These are phyloP conservation scores for Kodamaea lidongshanica DNA, from an alignment of 805 yeast genomes.

Conservation along the genomic window DNA sequence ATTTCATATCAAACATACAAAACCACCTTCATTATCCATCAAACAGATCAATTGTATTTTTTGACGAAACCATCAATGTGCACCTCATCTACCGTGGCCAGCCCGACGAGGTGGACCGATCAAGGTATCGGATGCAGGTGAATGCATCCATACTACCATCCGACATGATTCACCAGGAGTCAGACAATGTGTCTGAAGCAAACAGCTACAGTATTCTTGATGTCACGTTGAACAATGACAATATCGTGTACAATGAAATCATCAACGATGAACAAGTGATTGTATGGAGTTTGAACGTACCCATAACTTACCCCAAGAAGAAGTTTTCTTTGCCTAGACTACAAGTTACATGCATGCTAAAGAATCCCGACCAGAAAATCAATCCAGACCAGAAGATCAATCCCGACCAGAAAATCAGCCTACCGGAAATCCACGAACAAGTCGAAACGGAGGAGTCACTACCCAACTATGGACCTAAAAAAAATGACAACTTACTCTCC, in stretches of 20 bases:
- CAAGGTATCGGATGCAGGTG: conserved; percentile 11
- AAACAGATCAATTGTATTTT: conserved; percentile 20
- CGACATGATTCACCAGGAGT: conserved; percentile 9
- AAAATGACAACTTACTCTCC: conserved; percentile 11
- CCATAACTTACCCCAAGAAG: conserved; percentile 27
- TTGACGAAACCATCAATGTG: conserved; percentile 27
- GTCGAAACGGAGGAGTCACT: conserved; percentile 7
- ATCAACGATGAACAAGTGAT: conserved; percentile 7
- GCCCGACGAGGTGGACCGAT: conserved; percentile 5
- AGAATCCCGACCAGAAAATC: conserved; percentile 7
- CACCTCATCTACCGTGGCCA: conserved; percentile 17
- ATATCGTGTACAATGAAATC: conserved; percentile 10
- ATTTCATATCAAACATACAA: conserved; percentile 1
- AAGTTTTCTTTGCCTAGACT: conserved; percentile 23
- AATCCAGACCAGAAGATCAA: conserved; percentile 4
- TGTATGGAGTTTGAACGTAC: conserved; percentile 27
- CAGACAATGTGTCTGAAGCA: conserved; percentile 3
- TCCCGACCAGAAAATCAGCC: conserved; percentile 1
- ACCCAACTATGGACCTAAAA: conserved; percentile 16
- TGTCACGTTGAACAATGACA: conserved; percentile 6
- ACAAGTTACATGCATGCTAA: conserved; percentile 15
- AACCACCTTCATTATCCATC: too few species aligned
- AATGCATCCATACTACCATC: conserved; percentile 18
- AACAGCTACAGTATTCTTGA: conserved; percentile 9
- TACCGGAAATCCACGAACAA: conserved; percentile 4